Conservation (phyloP, 768 basidiomycete genomes). For the Psilocybe cyanescens region DNA sequence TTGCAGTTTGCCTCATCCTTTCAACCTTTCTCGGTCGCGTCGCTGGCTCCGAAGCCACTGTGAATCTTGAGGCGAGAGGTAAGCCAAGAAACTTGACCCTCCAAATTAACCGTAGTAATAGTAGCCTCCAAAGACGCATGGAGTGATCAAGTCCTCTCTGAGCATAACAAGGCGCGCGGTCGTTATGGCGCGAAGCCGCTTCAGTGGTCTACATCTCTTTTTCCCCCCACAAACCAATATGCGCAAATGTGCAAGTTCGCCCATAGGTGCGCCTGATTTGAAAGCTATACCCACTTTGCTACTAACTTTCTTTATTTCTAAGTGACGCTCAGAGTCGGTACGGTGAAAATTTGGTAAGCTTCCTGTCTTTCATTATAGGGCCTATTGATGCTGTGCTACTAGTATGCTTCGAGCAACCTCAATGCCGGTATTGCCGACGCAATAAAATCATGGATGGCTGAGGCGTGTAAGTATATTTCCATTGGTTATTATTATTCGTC, state of each 20-base stretch:
- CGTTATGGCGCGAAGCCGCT: slow-evolving; percentile 24
- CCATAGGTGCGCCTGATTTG: slow-evolving; percentile 21
- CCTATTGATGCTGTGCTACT: background rate
- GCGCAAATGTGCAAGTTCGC: slow-evolving; percentile 26
- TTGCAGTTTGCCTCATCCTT: too few species aligned
- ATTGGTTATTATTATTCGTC: background rate
- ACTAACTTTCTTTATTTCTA: too few species aligned
- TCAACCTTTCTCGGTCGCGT: too few species aligned
- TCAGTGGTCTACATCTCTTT: slow-evolving; percentile 23
- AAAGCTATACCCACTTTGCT: too few species aligned
- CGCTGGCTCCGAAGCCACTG: too few species aligned
- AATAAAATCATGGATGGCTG: slow-evolving; percentile 25
- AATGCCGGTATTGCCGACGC: slow-evolving; percentile 15
- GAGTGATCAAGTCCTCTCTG: slow-evolving; percentile 17
- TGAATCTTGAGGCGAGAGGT: too few species aligned
- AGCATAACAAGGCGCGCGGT: slow-evolving; percentile 23
- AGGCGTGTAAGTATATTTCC: slow-evolving; percentile 22
- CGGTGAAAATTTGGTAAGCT: slow-evolving; percentile 28
- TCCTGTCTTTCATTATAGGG: background rate
- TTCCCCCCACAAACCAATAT: slow-evolving; percentile 19
- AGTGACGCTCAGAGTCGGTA: slow-evolving; percentile 19
- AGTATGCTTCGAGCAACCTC: slow-evolving; percentile 19
- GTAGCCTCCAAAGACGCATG: slow-evolving; percentile 12
- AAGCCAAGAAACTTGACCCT: too few species aligned
- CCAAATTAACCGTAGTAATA: background rate